Evolutionary conservation across 2,329 filamentous ascomycete genomes (phyloP).

Genomic region (Teratosphaeria epicoccoides): DNA sequence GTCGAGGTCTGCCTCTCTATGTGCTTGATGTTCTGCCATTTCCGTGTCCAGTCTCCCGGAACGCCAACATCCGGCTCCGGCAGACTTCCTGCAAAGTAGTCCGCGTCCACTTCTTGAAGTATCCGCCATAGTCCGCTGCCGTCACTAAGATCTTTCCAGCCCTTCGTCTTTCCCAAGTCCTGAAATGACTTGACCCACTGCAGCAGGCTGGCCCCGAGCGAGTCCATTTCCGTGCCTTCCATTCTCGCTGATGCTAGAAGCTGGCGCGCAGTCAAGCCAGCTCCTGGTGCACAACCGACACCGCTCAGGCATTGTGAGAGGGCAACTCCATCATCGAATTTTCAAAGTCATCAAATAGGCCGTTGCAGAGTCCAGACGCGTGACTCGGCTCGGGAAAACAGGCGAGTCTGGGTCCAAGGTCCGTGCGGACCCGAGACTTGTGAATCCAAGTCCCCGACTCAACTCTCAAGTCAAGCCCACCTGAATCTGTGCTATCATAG

Average conservation of each 20-base stretch:
- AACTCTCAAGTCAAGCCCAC: no score
- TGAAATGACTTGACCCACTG: constrained; percentile 37
- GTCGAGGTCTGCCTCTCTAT: constrained; percentile 38
- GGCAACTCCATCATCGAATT: background rate
- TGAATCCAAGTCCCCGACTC: no score
- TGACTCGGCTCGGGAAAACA: background rate
- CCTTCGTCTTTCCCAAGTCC: constrained; percentile 25
- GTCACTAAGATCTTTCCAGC: constrained; percentile 36
- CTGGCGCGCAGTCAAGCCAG: background rate
- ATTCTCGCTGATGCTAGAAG: constrained; percentile 6
- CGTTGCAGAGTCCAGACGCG: background rate
- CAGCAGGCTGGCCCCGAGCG: constrained; percentile 21
- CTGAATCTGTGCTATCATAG: no score
- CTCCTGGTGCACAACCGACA: background rate
- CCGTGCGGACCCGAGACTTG: no score
- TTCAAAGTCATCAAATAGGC: background rate
- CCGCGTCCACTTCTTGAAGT: constrained; percentile 36
- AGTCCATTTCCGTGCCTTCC: constrained; percentile 12
- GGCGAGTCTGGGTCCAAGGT: background rate
- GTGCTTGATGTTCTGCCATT: constrained; percentile 45
- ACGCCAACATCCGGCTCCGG: constrained; percentile 35
- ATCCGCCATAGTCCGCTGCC: constrained; percentile 40
- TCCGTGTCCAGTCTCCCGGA: constrained; percentile 40
- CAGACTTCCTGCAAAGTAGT: constrained; percentile 39
- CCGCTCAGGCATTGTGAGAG: background rate